Base-by-base conservation (phyloP, 202 grass and related monocot species). In the Musa balbisiana region DNA sequence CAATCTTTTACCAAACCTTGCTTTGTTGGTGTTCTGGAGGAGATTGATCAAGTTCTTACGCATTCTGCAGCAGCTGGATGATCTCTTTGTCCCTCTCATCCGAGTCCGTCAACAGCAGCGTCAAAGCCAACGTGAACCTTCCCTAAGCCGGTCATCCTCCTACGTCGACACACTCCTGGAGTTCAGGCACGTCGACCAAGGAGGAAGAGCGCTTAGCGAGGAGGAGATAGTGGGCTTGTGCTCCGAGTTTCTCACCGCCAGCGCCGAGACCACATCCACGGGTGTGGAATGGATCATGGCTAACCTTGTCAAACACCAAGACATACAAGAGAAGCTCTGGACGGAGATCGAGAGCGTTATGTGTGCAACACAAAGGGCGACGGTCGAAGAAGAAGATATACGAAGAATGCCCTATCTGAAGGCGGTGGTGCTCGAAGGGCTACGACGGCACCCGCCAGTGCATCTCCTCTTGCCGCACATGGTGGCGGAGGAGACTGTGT, bases 391-490 rank as follows among this genome's bases (percentile, higher is more conserved):
- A 2, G 60, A 21, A 22, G 60, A 64, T 3, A 24, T 64, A 1
- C 16, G n/a, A 22, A 21, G n/a, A 64, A 64, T 64, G 60, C 6
- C 16, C 6, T 64, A 64, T 22, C 60, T 64, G 20, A 64, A 64
- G 20, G 60, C 60, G 19, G 60, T 64, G 60, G 60, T 64, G 60
- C 16, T 64, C 19, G 60, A 64, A 22, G 60, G 60, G 20, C 60
- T 64, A n/a, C 60, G 60, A 64, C 20, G 60, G 60, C 60, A 64
- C 60, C 60, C 60, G 60, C 60, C 60, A 20, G 60, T n/a, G 60
- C 60, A 64, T n/a, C n/a, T 64, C 12, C 60, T 64, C 19, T n/a
- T 64, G 60, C 60, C 60, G 16, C 60, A 64, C 60, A 64, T n/a
- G n/a, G 60, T 64, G 60, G 60, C 16, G 0, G 60, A 64, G 60